Percentiles rank a stretch among this genome's conserved stretches.
phyloP scores from a whole-genome alignment of 805 yeast species.

The Candida ficus region DNA sequence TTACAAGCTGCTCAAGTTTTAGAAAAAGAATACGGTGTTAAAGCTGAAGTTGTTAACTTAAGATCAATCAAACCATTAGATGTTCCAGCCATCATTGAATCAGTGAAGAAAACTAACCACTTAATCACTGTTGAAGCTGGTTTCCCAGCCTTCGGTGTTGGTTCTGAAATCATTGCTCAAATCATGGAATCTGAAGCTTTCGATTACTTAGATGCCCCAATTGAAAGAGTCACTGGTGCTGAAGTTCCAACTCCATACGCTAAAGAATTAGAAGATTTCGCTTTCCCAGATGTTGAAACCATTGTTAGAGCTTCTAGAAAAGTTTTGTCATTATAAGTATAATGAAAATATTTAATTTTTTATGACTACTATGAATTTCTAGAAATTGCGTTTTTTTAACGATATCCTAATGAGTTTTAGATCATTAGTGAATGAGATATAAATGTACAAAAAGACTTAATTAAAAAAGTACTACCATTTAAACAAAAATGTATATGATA shows the following conservation, averaged over 20 bases:
- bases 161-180: conserved; percentile 96
- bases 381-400: too few species aligned
- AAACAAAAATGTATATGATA: background rate
- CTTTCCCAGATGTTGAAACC: conserved; percentile 95
- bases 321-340: conserved; percentile 58
- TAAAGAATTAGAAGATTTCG: conserved; percentile 91
- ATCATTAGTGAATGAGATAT: too few species aligned
- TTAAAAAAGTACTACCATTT: background rate
- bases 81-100: conserved; percentile 73
- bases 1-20: conserved; percentile 86
- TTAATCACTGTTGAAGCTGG: conserved; percentile 95
- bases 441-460: background rate
- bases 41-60: conserved; percentile 90
- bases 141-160: conserved; percentile 98
- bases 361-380: too few species aligned
- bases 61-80: conserved; percentile 98
- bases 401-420: too few species aligned
- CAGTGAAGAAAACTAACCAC: conserved; percentile 96
- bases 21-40: conserved; percentile 78
- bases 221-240: conserved; percentile 98
- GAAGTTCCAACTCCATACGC: conserved; percentile 99
- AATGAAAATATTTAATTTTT: background rate
- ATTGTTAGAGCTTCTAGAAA: conserved; percentile 83
- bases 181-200: conserved; percentile 98
- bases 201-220: conserved; percentile 97